phyloP scores from a whole-genome alignment of 2,329 filamentous ascomycete genomes.

The Colletotrichum spaethianum region DNA sequence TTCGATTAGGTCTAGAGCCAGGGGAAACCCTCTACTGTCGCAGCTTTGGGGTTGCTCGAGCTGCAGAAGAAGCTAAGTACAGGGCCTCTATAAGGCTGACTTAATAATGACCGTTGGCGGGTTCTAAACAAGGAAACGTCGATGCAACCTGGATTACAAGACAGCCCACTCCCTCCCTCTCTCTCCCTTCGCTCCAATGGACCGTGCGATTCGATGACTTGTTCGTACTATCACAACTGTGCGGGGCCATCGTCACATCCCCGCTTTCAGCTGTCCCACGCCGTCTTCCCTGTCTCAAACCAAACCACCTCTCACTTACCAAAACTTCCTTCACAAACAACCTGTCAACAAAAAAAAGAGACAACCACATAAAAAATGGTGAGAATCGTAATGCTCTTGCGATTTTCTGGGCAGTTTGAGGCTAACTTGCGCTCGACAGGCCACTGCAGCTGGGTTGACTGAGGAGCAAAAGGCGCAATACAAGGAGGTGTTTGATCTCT shows the following conservation, averaged over 20 bases:
- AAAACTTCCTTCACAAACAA: conserved; percentile 38
- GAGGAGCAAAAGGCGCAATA: conserved; percentile 99
- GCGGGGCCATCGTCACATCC: conserved; percentile 37
- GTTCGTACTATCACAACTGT: conserved; percentile 12
- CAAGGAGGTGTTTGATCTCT: conserved; percentile 99
- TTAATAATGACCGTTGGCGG: conserved; percentile 15
- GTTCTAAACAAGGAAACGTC: conserved; percentile 20
- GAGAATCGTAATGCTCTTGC: neutral
- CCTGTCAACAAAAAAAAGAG: conserved; percentile 11
- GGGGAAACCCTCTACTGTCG: neutral
- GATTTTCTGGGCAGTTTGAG: too few relatives aligned
- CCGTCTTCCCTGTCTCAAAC: conserved; percentile 41
- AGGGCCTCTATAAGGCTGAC: conserved; percentile 17
- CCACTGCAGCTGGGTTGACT: conserved; percentile 68
- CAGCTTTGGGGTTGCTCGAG: neutral
- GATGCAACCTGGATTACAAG: conserved; percentile 25
- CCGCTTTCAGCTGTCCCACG: conserved; percentile 41
- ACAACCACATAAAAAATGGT: conserved; percentile 31
- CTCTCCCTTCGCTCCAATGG: neutral
- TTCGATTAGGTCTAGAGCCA: too few relatives aligned
- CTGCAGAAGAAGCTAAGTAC: neutral
- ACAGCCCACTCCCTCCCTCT: neutral
- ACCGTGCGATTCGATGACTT: conserved; percentile 16
- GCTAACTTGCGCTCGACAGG: conserved; percentile 9
- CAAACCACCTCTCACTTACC: conserved; percentile 36